Evolutionary conservation across 441 rosid genomes (phyloP).

Genomic region (Jatropha podagrica): DNA sequence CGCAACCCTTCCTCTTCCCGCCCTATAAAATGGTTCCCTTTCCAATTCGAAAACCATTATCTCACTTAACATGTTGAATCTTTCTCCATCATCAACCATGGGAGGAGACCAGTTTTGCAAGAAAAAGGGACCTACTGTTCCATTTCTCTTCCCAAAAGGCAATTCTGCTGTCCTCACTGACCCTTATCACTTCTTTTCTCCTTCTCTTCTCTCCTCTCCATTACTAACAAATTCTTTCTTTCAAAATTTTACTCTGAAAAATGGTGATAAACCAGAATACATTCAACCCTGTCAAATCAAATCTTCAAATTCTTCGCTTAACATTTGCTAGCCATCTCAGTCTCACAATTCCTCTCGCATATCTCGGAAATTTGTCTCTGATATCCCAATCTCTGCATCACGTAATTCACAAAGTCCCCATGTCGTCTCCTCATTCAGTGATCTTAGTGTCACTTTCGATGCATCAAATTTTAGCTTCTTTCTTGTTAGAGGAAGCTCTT

Average conservation of each 20-base stretch:
- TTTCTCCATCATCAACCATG: not conserved
- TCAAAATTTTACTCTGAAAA: conserved; percentile 80
- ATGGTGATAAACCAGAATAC: conserved; percentile 82
- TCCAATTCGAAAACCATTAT: not conserved
- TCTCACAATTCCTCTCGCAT: conserved; percentile 55
- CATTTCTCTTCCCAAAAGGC: conserved; percentile 57
- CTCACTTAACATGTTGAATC: not conserved
- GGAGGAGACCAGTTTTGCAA: not conserved
- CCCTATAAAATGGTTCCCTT: not conserved
- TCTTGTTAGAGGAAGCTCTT: conserved; percentile 84
- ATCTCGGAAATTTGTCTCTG: conserved; percentile 62
- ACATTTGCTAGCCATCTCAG: conserved; percentile 66
- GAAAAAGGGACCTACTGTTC: conserved; percentile 26
- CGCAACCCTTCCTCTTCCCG: too few relatives aligned
- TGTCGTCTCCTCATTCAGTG: conserved; percentile 63
- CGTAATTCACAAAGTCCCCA: conserved; percentile 39
- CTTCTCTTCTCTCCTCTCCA: conserved; percentile 63
- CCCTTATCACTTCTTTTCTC: conserved; percentile 72
- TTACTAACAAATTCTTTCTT: conserved; percentile 91
- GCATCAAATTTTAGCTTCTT: conserved; percentile 65
- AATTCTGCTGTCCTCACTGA: conserved; percentile 71
- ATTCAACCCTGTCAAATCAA: conserved; percentile 85
- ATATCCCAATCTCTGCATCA: conserved; percentile 59
- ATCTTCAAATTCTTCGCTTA: conserved; percentile 54
- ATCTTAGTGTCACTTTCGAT: conserved; percentile 77